These are phyloP conservation scores for Spiromastix sp. DNA, from an alignment of 2,329 filamentous ascomycete species.

Conservation along the genomic window DNA sequence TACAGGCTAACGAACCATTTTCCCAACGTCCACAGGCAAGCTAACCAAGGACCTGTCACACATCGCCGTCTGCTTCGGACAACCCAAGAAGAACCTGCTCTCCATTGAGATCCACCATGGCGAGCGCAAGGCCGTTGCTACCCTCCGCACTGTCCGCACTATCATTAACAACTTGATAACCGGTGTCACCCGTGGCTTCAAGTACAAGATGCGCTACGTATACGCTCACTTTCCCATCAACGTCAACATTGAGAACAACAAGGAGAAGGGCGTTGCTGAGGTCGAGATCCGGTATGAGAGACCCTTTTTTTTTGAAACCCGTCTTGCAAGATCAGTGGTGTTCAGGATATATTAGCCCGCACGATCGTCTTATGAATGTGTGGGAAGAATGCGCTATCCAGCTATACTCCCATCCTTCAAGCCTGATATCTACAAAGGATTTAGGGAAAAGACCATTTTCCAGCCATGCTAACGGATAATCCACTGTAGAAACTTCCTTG, in stretches of 20 bases:
- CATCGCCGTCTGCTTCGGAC: slow-evolving; percentile 89
- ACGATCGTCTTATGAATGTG: not conserved
- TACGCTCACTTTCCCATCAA: slow-evolving; percentile 99
- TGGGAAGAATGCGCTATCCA: not conserved
- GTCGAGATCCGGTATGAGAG: slow-evolving; percentile 87
- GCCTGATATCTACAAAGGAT: not conserved
- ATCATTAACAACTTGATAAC: slow-evolving; percentile 98
- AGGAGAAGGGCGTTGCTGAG: slow-evolving; percentile 75
- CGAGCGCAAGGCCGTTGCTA: slow-evolving; percentile 92
- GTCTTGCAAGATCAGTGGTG: too few species aligned
- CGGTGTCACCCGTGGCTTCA: slow-evolving; percentile 97
- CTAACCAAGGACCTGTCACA: slow-evolving; percentile 95
- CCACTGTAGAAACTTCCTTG: slow-evolving; percentile 76
- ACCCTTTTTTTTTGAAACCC: not conserved
- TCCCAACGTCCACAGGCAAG: slow-evolving; percentile 57
- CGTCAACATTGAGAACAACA: slow-evolving; percentile 97
- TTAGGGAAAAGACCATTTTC: not conserved
- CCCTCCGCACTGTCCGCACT: slow-evolving; percentile 94
- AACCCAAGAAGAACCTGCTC: slow-evolving; percentile 76
- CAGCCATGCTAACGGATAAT: slow-evolving; percentile 4
- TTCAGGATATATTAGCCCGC: too few species aligned
- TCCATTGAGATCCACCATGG: slow-evolving; percentile 99
- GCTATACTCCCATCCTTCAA: too few species aligned
- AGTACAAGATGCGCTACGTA: slow-evolving; percentile 99
- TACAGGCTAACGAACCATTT: not conserved